A percentile compares a stretch with the other conserved stretches of the same genome.
Conservation (phyloP, 805 yeast species). For the Ascoidea asiatica region DNA sequence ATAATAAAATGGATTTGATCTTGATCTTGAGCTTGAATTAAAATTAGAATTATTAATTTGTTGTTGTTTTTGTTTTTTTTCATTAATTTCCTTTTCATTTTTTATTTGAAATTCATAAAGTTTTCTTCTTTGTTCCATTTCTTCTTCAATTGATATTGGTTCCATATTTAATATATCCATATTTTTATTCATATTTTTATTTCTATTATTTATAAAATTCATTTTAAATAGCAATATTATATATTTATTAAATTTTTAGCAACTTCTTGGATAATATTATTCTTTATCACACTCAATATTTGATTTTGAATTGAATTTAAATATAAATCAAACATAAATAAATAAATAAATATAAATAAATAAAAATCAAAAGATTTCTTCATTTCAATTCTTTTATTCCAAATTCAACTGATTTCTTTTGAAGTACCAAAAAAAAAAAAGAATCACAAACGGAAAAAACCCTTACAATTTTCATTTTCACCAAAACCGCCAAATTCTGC, state of each 20-base stretch:
- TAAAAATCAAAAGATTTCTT: no score
- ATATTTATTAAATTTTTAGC: not conserved
- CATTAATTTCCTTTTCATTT: constrained; percentile 1
- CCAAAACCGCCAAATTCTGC: not conserved
- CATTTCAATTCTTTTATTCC: not conserved
- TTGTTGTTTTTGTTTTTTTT: constrained; percentile 5
- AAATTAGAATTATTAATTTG: no score
- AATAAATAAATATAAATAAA: no score
- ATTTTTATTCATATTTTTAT: constrained; percentile 1
- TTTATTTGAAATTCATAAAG: not conserved
- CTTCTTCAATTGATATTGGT: not conserved
- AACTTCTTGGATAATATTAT: not conserved
- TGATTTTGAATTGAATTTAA: not conserved
- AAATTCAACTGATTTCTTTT: not conserved
- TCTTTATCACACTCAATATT: not conserved
- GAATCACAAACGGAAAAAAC: not conserved
- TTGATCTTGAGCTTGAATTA: no score
- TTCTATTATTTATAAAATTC: not conserved
- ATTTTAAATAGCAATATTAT: not conserved
- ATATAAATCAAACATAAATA: not conserved
- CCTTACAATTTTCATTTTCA: not conserved
- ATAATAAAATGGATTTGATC: no score
- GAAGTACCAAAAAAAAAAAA: not conserved
- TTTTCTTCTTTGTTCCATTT: not conserved
- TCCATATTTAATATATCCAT: not conserved